Conservation (phyloP, 108 stramenopile genomes). For the Nitzschia sp. region DNA sequence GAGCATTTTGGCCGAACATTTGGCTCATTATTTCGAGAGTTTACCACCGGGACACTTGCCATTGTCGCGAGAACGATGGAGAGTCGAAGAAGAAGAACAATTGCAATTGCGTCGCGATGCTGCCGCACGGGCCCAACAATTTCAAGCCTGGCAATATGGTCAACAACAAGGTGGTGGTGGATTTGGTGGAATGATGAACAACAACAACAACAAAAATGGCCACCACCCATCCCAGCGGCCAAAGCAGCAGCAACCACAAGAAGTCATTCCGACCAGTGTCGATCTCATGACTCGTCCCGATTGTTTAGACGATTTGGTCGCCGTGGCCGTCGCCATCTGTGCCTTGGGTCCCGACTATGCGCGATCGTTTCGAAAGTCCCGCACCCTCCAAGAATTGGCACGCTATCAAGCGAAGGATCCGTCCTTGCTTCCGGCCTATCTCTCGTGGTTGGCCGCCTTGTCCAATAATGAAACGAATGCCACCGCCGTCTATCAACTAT, state of each 20-base stretch:
- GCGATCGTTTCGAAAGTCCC: slow-evolving; percentile 24
- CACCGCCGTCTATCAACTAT: slow-evolving; percentile 43
- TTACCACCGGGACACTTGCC: slow-evolving; percentile 56
- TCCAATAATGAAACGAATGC: slow-evolving; percentile 50
- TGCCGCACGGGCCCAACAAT: slow-evolving; percentile 54
- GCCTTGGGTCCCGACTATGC: slow-evolving; percentile 54
- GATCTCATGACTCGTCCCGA: slow-evolving; percentile 82
- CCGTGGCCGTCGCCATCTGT: slow-evolving; percentile 63
- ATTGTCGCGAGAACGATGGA: slow-evolving; percentile 68
- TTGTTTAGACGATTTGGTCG: slow-evolving; percentile 84
- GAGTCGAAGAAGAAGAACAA: slow-evolving; percentile 58
- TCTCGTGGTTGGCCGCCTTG: slow-evolving; percentile 73
- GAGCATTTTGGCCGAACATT: slow-evolving; percentile 65
- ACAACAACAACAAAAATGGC: neutral
- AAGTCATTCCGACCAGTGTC: slow-evolving; percentile 49
- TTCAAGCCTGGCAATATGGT: slow-evolving; percentile 53
- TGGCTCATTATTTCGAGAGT: slow-evolving; percentile 61
- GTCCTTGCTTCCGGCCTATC: slow-evolving; percentile 52
- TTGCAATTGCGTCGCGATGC: slow-evolving; percentile 54
- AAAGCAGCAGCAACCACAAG: slow-evolving; percentile 10
- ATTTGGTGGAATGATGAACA: slow-evolving; percentile 7
- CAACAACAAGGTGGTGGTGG: no score
- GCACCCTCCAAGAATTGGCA: slow-evolving; percentile 51
- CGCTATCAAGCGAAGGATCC: slow-evolving; percentile 46
- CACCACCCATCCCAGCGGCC: neutral